A percentile compares a stretch with the other conserved stretches of the same genome.
phyloP scores from a whole-genome alignment of 495 filamentous ascomycete species.

The Aspergillus cavernicola region DNA sequence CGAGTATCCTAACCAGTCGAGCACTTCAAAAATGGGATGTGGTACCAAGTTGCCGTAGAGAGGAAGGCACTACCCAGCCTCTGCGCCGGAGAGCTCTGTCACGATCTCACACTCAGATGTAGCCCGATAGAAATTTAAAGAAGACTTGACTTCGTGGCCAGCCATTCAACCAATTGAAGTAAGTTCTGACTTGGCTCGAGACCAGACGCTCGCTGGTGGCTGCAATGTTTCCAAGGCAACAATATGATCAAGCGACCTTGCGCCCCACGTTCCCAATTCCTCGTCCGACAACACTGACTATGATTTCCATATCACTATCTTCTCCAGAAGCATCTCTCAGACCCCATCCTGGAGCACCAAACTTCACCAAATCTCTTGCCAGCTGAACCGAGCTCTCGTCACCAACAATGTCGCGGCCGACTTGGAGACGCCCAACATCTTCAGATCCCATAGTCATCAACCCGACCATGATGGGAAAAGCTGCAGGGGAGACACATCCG shows the following conservation, averaged over 20 bases:
- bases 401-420: constrained; percentile 69
- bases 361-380: constrained; percentile 76
- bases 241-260: constrained; percentile 72
- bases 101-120: neutral
- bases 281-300: constrained; percentile 87
- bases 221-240: neutral
- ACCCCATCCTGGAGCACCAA: constrained; percentile 85
- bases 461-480: constrained; percentile 66
- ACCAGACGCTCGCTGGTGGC: constrained; percentile 1
- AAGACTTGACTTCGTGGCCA: neutral
- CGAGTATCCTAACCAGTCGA: neutral
- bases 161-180: neutral
- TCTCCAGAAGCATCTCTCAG: constrained; percentile 68
- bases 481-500: constrained; percentile 71
- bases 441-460: constrained; percentile 95
- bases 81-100: too few species aligned
- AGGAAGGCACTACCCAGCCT: neutral
- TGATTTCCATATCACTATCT: constrained; percentile 63
- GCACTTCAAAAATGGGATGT: too few species aligned
- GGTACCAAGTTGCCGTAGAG: too few species aligned
- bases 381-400: constrained; percentile 73
- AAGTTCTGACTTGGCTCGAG: neutral
- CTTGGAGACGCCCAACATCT: constrained; percentile 61
- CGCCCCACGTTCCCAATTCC: constrained; percentile 95
- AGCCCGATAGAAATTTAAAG: neutral